These are phyloP conservation scores for Rosa chinensis DNA, from an alignment of 306 rosid genomes.

Conservation along the genomic window DNA sequence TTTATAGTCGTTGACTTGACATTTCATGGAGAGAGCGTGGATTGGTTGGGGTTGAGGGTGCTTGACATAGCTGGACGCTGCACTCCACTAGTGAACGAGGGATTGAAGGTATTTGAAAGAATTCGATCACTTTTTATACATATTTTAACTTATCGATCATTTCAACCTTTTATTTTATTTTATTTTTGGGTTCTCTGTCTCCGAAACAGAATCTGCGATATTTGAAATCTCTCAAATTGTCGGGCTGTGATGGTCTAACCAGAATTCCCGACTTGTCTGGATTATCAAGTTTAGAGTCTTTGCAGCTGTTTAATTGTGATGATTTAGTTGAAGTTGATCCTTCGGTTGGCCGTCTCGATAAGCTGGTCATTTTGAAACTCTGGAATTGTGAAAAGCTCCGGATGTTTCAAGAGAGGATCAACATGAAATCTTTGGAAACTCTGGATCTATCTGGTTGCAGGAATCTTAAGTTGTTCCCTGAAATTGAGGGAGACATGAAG, in stretches of 20 bases:
- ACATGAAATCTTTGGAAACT: background rate
- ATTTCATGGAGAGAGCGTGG: background rate
- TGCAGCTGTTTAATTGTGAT: rapidly evolving
- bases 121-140: too few species aligned
- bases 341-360: background rate
- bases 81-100: background rate
- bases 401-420: background rate
- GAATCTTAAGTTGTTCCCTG: background rate
- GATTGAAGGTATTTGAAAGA: background rate
- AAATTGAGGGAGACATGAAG: background rate
- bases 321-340: background rate
- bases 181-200: background rate
- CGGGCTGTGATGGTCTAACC: background rate
- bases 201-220: background rate
- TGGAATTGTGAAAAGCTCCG: rapidly evolving
- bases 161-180: too few species aligned
- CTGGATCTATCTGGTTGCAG: rapidly evolving
- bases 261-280: background rate
- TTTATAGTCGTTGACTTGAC: too few species aligned
- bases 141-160: too few species aligned
- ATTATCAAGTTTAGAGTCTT: background rate
- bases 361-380: background rate
- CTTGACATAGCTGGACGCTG: background rate
- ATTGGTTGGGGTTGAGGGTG: background rate
- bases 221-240: background rate